Evolutionary conservation across 1,284 basidiomycete species (phyloP), one percentile per base, ranked within the genome.

Genomic region (Cryptococcus maquisensis): DNA sequence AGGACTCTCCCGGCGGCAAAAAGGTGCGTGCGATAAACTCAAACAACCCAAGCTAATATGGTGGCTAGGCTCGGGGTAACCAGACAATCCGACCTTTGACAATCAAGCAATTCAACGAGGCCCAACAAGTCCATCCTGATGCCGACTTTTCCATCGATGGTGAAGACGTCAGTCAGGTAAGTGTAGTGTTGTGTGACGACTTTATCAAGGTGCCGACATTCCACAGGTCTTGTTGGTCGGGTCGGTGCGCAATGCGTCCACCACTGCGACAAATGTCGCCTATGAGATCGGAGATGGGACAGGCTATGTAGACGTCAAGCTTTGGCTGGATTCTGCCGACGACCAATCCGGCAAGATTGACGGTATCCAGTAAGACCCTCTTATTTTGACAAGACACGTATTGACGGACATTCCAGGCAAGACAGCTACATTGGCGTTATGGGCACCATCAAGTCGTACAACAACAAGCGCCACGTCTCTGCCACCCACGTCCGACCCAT

Each of bases 231-330:
- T 79, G 13, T 71, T 95, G 50, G 87, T 98, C n/a, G 95, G 84
- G 1, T 84, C 87, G 63, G 85, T 97, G 8, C 79, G 85, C 18
- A 84, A 84, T 45, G 80, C 87, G 43, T 80, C 84, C 52, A 77
- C 78, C 16, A 86, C 90, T 60, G 81, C 88, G 1, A 98, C 93
- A 3, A 94, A 95, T 64, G 82, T 84, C 50, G 83, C 85, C 21
- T 94, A 91, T 72, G 77, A 79, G 59, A 77, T 98, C 9, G 89
- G 95, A 60, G 95, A 98, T 71, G 92, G 92, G 4, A 91, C 90
- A 1, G 95, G 90, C 3, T 80, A 81, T 56, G 85, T 97, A 32
- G 91, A 97, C 67, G 90, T 87, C 23, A 83, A 92, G 37, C 84
- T 88, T 64, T 98, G 95, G 95, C 80, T 87, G 8, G 90, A 94